Evolutionary conservation across 2,329 filamentous ascomycete genomes (phyloP).

Genomic region (Apiospora marii): DNA sequence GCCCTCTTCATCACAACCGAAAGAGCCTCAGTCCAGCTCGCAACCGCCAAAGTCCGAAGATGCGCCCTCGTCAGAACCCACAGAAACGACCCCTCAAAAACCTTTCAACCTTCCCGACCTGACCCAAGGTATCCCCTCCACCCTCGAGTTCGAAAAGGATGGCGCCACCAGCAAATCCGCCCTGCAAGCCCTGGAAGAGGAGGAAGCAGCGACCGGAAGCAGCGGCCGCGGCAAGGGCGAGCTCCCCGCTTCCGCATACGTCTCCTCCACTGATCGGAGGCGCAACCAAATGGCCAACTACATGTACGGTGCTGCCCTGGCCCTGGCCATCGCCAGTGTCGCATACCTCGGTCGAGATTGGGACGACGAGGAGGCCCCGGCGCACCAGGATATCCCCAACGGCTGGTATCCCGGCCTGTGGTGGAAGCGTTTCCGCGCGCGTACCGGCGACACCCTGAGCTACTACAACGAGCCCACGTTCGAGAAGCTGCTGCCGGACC

Average conservation of each 20-base stretch:
- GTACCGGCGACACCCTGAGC: constrained; percentile 76
- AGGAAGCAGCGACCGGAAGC: constrained; percentile 49
- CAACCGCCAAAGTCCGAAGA: constrained; percentile 16
- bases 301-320: constrained; percentile 69
- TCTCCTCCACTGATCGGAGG: constrained; percentile 88
- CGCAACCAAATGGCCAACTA: constrained; percentile 79
- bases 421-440: constrained; percentile 81
- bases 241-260: constrained; percentile 80
- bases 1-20: constrained; percentile 29
- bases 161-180: constrained; percentile 49
- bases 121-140: constrained; percentile 93
- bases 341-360: constrained; percentile 88
- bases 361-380: constrained; percentile 77
- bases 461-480: constrained; percentile 98
- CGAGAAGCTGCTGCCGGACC: constrained; percentile 86
- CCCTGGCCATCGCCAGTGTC: constrained; percentile 63
- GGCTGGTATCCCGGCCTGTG: constrained; percentile 80
- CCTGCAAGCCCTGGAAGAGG: constrained; percentile 48
- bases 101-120: constrained; percentile 77
- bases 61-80: constrained; percentile 26
- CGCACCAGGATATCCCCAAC: constrained; percentile 76
- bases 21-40: constrained; percentile 13
- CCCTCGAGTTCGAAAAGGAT: constrained; percentile 78
- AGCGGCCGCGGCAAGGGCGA: constrained; percentile 66
- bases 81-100: constrained; percentile 52